Conservation (phyloP, 2,329 filamentous ascomycete species). For the Fusarium solani-melongenae region DNA sequence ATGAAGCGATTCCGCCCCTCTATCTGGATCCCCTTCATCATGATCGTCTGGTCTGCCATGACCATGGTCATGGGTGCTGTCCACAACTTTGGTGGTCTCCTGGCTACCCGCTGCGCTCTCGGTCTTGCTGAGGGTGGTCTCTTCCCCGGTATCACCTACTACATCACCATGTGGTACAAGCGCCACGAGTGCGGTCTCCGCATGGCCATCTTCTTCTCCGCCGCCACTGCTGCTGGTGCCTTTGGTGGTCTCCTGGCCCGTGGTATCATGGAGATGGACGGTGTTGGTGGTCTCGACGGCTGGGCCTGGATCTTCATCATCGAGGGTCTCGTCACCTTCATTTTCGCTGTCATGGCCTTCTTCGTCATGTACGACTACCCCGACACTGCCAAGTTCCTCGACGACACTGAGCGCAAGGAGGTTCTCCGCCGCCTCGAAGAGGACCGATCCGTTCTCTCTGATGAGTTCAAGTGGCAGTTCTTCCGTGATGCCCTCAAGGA, state of each 20-base stretch:
- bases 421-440: constrained; percentile 56
- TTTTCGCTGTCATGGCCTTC: constrained; percentile 57
- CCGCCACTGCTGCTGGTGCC: constrained; percentile 69
- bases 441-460: constrained; percentile 60
- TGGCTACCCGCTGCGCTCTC: constrained; percentile 59
- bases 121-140: constrained; percentile 66
- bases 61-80: constrained; percentile 65
- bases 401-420: constrained; percentile 53
- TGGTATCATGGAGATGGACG: constrained; percentile 68
- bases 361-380: constrained; percentile 71
- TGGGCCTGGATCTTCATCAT: constrained; percentile 88
- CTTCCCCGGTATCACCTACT: constrained; percentile 72
- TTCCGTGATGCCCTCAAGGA: constrained; percentile 67
- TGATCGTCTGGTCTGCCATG: constrained; percentile 62
- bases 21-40: constrained; percentile 63
- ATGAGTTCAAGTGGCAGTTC: constrained; percentile 68
- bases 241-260: constrained; percentile 72
- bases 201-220: constrained; percentile 69
- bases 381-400: constrained; percentile 61
- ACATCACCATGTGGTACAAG: constrained; percentile 69
- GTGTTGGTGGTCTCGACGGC: constrained; percentile 62
- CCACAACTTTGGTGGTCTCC: constrained; percentile 60
- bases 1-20: constrained; percentile 65
- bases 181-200: constrained; percentile 70
- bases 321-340: constrained; percentile 64